Conservation (phyloP, 139 green algal species). For the Picochlorum sp. region DNA sequence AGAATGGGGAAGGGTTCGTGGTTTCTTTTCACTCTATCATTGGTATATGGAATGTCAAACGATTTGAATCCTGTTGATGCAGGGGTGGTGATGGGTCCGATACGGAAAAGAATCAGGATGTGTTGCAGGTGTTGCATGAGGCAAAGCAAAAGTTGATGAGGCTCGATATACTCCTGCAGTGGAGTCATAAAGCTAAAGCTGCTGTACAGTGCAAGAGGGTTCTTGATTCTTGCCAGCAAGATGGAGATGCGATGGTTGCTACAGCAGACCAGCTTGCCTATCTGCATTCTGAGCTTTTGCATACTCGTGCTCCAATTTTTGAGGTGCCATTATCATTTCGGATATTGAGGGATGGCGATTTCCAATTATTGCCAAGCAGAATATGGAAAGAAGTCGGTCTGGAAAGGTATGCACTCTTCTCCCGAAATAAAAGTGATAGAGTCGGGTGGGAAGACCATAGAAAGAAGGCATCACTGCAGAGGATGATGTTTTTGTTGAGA, state of each 20-base stretch:
- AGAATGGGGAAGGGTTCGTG: slow-evolving; percentile 1
- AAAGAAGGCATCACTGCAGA: not conserved
- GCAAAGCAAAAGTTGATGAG: slow-evolving; percentile 41
- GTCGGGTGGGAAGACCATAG: no score
- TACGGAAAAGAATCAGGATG: not conserved
- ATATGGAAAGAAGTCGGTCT: slow-evolving; percentile 25
- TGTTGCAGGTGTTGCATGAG: slow-evolving; percentile 6
- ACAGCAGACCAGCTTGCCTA: slow-evolving; percentile 39
- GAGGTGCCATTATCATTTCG: slow-evolving; percentile 43
- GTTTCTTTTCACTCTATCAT: no score
- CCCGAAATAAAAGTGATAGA: no score
- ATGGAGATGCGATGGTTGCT: slow-evolving; percentile 18
- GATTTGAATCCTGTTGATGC: not conserved
- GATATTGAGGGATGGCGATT: slow-evolving; percentile 27
- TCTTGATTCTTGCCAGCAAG: slow-evolving; percentile 14
- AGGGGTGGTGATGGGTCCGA: not conserved
- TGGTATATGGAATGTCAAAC: no score
- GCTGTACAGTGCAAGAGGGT: slow-evolving; percentile 17
- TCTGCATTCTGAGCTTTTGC: slow-evolving; percentile 34
- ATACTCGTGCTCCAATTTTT: slow-evolving; percentile 28
- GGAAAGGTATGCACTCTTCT: no score
- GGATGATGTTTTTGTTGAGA: slow-evolving; percentile 7
- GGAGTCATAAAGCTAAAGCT: slow-evolving; percentile 36
- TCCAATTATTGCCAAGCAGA: slow-evolving; percentile 21
- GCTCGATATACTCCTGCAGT: slow-evolving; percentile 40